A percentile compares a stretch with the other conserved stretches of the same genome.
Evolutionary conservation across 768 basidiomycete genomes (phyloP).

Genomic region (Boletus pseudopeckii): DNA sequence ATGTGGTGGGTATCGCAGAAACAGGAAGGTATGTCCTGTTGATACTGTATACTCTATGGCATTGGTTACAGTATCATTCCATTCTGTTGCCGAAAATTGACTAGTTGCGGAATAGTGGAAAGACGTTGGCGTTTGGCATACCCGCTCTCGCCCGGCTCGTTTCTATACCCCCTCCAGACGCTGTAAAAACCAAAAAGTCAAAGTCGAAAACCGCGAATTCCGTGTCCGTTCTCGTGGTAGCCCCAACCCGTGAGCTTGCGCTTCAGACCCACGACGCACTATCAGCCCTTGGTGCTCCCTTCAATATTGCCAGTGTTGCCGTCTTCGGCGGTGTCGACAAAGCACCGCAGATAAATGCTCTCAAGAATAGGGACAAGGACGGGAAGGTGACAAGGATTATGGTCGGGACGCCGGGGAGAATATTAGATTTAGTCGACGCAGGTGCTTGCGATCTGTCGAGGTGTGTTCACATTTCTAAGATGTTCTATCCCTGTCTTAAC

Average conservation of each 20-base stretch:
- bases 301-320: conserved; percentile 78
- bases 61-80: not conserved
- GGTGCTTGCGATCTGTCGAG: conserved; percentile 78
- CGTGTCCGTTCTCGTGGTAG: conserved; percentile 73
- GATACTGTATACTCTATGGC: conserved; percentile 1
- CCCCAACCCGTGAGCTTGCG: conserved; percentile 95
- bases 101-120: conserved; percentile 56
- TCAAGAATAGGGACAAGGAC: conserved; percentile 52
- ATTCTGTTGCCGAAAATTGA: not conserved
- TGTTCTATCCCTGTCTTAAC: not conserved
- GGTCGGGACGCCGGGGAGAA: conserved; percentile 93
- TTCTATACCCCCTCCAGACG: conserved; percentile 25
- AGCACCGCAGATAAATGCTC: conserved; percentile 68
- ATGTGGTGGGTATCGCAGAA: conserved; percentile 95
- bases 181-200: conserved; percentile 27
- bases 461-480: conserved; percentile 39
- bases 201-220: conserved; percentile 28
- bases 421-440: conserved; percentile 88
- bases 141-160: conserved; percentile 77
- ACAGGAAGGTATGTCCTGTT: conserved; percentile 69
- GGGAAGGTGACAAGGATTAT: conserved; percentile 67
- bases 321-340: conserved; percentile 96
- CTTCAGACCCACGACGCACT: conserved; percentile 91
- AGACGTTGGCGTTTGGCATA: conserved; percentile 94
- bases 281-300: conserved; percentile 64